These are phyloP conservation scores for Ambrosia trifida DNA, from an alignment of 129 eudicot species.

Conservation along the genomic window DNA sequence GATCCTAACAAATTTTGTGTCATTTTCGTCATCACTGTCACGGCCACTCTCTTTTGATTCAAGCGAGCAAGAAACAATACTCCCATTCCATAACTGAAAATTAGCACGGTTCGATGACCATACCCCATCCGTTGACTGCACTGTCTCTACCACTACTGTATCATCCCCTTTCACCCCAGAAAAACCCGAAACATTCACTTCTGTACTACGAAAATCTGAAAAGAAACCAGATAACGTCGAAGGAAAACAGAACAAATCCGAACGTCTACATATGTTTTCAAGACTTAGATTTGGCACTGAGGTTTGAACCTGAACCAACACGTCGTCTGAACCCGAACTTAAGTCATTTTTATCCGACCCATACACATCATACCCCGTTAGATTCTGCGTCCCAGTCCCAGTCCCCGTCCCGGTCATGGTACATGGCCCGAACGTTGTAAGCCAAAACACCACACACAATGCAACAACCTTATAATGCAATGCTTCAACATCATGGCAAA, in stretches of 20 bases:
- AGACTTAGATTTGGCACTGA: conserved; percentile 27
- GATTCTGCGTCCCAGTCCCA: conserved; percentile 32
- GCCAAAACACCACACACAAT: conserved; percentile 38
- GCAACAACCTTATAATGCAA: conserved; percentile 46
- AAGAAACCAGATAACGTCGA: conserved; percentile 61
- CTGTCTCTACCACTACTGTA: conserved; percentile 13
- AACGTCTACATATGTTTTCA: conserved; percentile 49
- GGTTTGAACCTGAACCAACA: conserved; percentile 26
- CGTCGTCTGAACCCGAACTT: conserved; percentile 37
- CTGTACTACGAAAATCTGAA: conserved; percentile 32
- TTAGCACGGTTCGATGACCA: conserved; percentile 40
- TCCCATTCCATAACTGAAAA: conserved; percentile 46
- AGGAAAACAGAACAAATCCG: conserved; percentile 69
- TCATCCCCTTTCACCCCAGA: conserved; percentile 36
- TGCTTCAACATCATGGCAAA: conserved; percentile 39
- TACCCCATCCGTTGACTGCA: no score
- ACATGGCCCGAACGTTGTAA: conserved; percentile 50
- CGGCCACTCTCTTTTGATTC: conserved; percentile 36
- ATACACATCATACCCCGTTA: conserved; percentile 46
- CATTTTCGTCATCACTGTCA: conserved; percentile 33
- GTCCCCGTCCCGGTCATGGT: conserved; percentile 40
- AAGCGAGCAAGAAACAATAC: conserved; percentile 59
- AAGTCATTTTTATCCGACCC: conserved; percentile 35
- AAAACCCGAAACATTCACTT: conserved; percentile 32
- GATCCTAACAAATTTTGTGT: conserved; percentile 38